Evolutionary conservation across 495 filamentous ascomycete genomes (phyloP).

Genomic region (Lentithecium fluviatile): DNA sequence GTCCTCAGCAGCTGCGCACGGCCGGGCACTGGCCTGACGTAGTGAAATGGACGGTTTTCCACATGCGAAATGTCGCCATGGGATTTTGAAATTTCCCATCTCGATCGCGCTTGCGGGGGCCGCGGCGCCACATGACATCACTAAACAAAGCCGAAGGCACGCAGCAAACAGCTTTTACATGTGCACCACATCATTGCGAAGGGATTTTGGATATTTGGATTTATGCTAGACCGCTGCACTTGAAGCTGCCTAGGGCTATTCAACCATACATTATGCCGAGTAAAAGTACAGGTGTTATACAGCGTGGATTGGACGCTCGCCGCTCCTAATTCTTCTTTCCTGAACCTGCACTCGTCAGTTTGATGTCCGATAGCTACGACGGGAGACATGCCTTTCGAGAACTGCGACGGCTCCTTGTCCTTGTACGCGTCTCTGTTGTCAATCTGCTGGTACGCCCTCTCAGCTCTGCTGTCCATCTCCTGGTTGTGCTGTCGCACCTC

Average conservation of each 20-base stretch:
- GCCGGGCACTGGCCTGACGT: too few relatives aligned
- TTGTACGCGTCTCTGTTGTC: slow-evolving; percentile 34
- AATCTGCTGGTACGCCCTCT: slow-evolving; percentile 43
- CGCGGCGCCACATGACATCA: slow-evolving; percentile 17
- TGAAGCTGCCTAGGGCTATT: background rate
- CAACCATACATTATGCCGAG: background rate
- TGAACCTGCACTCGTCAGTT: slow-evolving; percentile 18
- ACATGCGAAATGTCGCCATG: slow-evolving; percentile 3
- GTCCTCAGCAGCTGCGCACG: too few relatives aligned
- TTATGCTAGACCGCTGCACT: background rate
- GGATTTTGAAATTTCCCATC: slow-evolving; percentile 1
- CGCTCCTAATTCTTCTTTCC: slow-evolving; percentile 12
- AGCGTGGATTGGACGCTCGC: background rate
- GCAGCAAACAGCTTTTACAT: background rate
- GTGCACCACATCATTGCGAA: too few relatives aligned
- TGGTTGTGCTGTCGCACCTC: slow-evolving; percentile 56
- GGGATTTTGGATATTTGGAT: too few relatives aligned
- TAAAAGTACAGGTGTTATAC: too few relatives aligned
- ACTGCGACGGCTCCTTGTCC: slow-evolving; percentile 39
- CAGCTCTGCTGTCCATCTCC: slow-evolving; percentile 58
- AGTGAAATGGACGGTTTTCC: too few relatives aligned
- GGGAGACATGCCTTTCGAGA: slow-evolving; percentile 39
- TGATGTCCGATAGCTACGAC: background rate
- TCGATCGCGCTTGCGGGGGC: too few relatives aligned
- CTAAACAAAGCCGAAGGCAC: too few relatives aligned